A percentile compares a stretch with the other conserved stretches of the same genome.
phyloP scores from a whole-genome alignment of 179 eudicot species.

The Spinacia oleracea region DNA sequence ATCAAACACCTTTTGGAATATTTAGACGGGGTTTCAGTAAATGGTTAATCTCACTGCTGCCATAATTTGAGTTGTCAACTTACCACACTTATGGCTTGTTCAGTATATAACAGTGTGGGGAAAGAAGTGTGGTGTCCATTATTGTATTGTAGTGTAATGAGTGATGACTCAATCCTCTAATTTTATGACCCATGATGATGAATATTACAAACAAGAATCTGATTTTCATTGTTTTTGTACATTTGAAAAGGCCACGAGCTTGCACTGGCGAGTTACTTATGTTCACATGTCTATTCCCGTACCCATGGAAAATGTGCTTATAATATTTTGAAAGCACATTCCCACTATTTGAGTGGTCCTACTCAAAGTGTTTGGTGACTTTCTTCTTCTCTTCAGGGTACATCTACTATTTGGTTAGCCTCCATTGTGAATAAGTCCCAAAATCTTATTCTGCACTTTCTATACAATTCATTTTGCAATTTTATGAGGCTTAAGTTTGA shows the following conservation, averaged over 20 bases:
- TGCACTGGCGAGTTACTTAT: background rate
- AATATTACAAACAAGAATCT: background rate
- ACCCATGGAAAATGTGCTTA: background rate
- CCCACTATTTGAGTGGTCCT: no score
- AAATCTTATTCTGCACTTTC: no score
- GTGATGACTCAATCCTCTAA: background rate
- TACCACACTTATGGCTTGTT: background rate
- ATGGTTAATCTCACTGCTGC: background rate
- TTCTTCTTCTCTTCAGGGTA: no score
- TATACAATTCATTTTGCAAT: no score
- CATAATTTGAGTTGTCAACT: background rate
- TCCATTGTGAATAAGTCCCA: no score
- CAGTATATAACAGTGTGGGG: background rate
- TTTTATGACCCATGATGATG: slow-evolving; percentile 1
- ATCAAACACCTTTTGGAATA: background rate
- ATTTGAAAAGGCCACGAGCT: background rate
- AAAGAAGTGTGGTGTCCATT: background rate
- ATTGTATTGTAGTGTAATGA: background rate
- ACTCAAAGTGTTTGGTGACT: no score
- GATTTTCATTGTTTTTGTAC: background rate
- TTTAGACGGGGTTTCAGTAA: background rate
- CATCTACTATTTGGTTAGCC: no score
- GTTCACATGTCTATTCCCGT: background rate
- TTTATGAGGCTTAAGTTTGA: no score
- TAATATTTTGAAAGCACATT: no score